phyloP scores from a whole-genome alignment of 164 flowering plant genomes.

The Warburgia ugandensis region DNA sequence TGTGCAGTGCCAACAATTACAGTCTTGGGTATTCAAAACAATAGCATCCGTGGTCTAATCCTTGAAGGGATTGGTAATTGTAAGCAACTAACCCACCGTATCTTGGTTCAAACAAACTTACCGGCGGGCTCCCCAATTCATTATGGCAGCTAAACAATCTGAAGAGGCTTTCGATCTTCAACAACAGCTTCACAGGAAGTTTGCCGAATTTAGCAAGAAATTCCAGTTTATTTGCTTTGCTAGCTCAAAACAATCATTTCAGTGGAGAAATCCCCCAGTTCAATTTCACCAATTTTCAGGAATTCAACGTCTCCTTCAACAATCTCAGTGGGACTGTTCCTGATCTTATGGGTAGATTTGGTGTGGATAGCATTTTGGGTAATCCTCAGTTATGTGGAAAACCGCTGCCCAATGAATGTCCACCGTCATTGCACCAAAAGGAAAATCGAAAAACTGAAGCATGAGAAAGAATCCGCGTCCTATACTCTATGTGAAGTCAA shows the following conservation, averaged over 20 bases:
- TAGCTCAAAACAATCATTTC: constrained; percentile 39
- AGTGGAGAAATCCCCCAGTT: constrained; percentile 38
- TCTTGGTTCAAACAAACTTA: constrained; percentile 25
- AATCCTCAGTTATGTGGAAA: constrained; percentile 46
- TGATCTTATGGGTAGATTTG: constrained; percentile 13
- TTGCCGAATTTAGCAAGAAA: constrained; percentile 39
- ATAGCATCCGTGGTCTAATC: constrained; percentile 29
- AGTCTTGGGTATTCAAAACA: constrained; percentile 28
- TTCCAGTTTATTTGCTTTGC: constrained; percentile 32
- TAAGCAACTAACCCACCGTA: constrained; percentile 30
- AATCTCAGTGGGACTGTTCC: constrained; percentile 43
- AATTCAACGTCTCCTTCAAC: constrained; percentile 47
- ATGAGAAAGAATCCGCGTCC: constrained; percentile 16
- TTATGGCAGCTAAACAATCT: constrained; percentile 28
- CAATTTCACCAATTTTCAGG: constrained; percentile 29
- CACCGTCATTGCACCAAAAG: constrained; percentile 11
- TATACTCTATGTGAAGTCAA: too few relatives aligned
- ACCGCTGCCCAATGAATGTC: constrained; percentile 30
- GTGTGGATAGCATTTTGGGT: constrained; percentile 23
- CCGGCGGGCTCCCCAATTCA: constrained; percentile 33
- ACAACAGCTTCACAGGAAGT: constrained; percentile 33
- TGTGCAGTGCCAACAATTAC: constrained; percentile 29
- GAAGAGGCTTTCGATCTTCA: constrained; percentile 32
- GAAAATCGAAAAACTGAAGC: constrained; percentile 11
- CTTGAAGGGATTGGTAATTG: constrained; percentile 31